Evolutionary conservation across 108 stramenopile species (phyloP), one percentile per base, ranked within the genome.

Genomic region (Nitzschia sp.): DNA sequence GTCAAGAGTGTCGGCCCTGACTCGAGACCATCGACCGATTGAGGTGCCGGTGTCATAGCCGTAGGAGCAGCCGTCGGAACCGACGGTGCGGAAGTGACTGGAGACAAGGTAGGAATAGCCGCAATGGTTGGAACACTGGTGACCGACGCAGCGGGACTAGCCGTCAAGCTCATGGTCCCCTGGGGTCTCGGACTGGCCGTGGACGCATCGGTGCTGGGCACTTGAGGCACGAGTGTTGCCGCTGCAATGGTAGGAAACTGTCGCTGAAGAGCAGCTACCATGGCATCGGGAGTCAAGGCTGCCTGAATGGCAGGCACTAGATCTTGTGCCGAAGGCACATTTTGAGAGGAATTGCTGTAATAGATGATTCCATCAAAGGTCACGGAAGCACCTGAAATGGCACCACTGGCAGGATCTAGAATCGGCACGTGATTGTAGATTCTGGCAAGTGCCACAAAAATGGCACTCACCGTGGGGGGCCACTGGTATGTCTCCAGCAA

Each of bases 281-380:
- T 6, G 13, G 33, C 61, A 0, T 62, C 61, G 0, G 61, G 25
- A 21, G 42, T 46, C 61, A 62, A 45, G n/a, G 61, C 61, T 19
- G 42, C 42, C 38, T 9, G 9, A 11, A 46, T 42, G 18, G 46
- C 1, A 18, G 35, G 32, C 15, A 25, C 8, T 42, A 62, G 28
- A 9, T 42, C 61, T 1, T 27, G 6, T 13, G 31, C n/a, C 6
- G 38, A 42, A 0, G 61, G 61, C 42, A 62, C 24, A 6, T 42
- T 9, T 5, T n/a, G 24, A 0, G 61, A 62, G 1, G 61, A 11
- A 26, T 62, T 42, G 1, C 18, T 2, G 5, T 32, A 62, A 26
- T 62, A 62, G n/a, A 62, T 42, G 5, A 62, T 6, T 13, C 61
- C 61, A 62, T 62, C 61, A 31, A 62, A 34, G 0, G 61, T 45